These are phyloP conservation scores for Graphilbum sp. DNA, from an alignment of 2,329 filamentous ascomycete genomes.

Conservation along the genomic window DNA sequence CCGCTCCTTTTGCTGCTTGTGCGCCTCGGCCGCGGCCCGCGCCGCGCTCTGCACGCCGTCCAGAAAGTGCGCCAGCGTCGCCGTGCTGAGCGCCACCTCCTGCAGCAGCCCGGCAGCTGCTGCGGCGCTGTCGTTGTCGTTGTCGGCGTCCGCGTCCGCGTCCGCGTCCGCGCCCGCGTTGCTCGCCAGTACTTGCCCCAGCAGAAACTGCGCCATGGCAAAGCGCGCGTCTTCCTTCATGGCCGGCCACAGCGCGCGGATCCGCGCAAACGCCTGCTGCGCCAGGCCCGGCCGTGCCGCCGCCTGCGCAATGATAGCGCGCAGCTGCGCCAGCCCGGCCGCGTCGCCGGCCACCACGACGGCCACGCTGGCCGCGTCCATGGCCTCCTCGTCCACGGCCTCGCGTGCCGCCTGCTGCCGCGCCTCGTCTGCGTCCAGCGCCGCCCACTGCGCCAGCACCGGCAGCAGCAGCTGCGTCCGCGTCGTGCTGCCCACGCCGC, in stretches of 20 bases:
- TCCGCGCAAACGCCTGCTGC: conserved; percentile 47
- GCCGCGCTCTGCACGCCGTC: conserved; percentile 58
- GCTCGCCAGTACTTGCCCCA: conserved; percentile 40
- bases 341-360: conserved; percentile 37
- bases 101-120: conserved; percentile 59
- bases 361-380: conserved; percentile 28
- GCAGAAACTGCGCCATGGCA: conserved; percentile 42
- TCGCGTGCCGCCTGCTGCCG: conserved; percentile 28
- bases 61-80: conserved; percentile 56
- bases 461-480: conserved; percentile 67
- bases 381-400: conserved; percentile 12
- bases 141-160: conserved; percentile 16
- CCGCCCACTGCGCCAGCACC: conserved; percentile 52
- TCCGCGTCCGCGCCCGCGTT: conserved; percentile 11
- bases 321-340: conserved; percentile 32
- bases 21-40: conserved; percentile 59
- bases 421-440: conserved; percentile 33
- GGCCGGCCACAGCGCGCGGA: conserved; percentile 55
- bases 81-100: conserved; percentile 55
- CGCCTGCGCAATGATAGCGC: conserved; percentile 15
- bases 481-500: conserved; percentile 50
- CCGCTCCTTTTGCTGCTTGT: too few relatives aligned
- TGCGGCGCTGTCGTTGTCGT: conserved; percentile 24
- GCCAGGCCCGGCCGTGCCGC: conserved; percentile 37
- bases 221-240: conserved; percentile 49